Base-by-base conservation (phyloP, 768 basidiomycete species). In the Leucocoprinus leucothites region DNA sequence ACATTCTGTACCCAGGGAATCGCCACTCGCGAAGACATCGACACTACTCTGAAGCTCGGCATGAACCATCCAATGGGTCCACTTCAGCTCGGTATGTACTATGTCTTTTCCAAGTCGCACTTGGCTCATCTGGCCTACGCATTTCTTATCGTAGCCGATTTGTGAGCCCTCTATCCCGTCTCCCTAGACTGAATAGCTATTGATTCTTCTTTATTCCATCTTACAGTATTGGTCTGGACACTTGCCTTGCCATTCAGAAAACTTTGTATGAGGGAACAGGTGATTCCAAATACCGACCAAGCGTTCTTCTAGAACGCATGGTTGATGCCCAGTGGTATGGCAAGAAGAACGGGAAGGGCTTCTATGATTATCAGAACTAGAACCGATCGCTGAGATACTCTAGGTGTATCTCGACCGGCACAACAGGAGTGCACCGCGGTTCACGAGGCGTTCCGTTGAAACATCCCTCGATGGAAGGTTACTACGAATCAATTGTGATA, bases 61-160 rank as follows among this genome's bases (percentile, higher is more conserved):
- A 96, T 96, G 92, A 86, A 86, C 59, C 91, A 94, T 64, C 93
- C 94, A 2, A 95, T 97, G 90, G 94, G 95, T 3, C 94, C 94
- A 1, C 72, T 97, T 5, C 91, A 94, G 62, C 81, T 96, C 16
- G 93, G 90, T 84, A 60, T n/a, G 67, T 43, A 4, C 45, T 4
- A 13, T 14, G 24, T 26, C 24, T 8, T 26, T 9, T 2, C 21
- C 13, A 44, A 1, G 28, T 21, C 16, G 42, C 35, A 41, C 50
- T 47, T 16, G 45, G 38, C 36, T 60, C 14, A 48, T 22, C 51
- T 31, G 11, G 31, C 11, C 31, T 31, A 31, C 31, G n/a, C n/a
- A n/a, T n/a, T n/a, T 38, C 40, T 49, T 40, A 49, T 25, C 24
- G n/a, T 58, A 81, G 82, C 82, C 58, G 83, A 84, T 59, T 84